Percentiles rank a stretch among this genome's conserved stretches.
Evolutionary conservation across 441 rosid species (phyloP).

Genomic region (Gossypium davidsonii): DNA sequence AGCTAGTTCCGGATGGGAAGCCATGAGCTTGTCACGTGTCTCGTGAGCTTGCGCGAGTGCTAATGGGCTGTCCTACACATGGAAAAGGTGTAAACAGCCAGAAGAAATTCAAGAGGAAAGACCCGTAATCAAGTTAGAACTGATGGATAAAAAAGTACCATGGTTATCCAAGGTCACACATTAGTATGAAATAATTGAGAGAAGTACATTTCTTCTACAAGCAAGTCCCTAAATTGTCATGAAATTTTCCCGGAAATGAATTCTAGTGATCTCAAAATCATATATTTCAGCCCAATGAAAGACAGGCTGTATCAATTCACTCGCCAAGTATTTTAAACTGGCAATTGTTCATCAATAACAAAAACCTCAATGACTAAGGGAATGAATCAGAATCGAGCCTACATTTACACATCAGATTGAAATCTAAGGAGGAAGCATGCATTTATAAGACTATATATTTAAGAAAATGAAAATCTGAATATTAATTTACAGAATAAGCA

Average conservation of each 20-base stretch:
- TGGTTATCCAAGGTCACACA: background rate
- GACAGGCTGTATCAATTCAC: background rate
- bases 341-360: background rate
- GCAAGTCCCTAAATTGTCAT: background rate
- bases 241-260: background rate
- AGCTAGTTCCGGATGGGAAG: constrained; percentile 62
- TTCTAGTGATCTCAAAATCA: background rate
- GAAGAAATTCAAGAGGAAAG: constrained; percentile 7
- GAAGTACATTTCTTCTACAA: background rate
- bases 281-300: background rate
- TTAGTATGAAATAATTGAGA: background rate
- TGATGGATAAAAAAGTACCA: background rate
- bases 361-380: background rate
- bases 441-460: background rate
- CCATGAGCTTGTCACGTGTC: constrained; percentile 74
- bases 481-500: background rate
- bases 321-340: background rate
- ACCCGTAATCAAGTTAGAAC: background rate
- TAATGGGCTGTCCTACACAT: constrained; percentile 67
- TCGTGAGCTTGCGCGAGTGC: constrained; percentile 97
- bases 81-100: constrained; percentile 30
- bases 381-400: background rate
- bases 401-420: background rate
- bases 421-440: background rate
- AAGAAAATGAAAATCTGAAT: background rate